Conservation (phyloP, 2,329 filamentous ascomycete genomes). For the Neopestalotiopsis clavispora region DNA sequence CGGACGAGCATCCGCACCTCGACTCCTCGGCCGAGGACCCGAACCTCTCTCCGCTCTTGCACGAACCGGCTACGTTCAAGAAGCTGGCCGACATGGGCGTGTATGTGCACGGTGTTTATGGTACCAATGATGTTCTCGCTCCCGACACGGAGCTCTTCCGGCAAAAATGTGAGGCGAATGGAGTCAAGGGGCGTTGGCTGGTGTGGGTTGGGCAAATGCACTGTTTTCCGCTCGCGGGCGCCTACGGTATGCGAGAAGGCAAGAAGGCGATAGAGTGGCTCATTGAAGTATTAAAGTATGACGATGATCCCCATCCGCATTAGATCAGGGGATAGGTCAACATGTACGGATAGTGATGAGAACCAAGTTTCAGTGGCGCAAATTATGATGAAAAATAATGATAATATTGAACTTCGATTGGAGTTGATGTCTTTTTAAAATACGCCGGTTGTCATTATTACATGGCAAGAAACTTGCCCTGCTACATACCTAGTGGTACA, state of each 20-base stretch:
- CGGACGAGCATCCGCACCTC: constrained; percentile 32
- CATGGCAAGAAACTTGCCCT: neutral
- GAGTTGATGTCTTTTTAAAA: neutral
- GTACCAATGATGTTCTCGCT: constrained; percentile 55
- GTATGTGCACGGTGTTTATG: constrained; percentile 56
- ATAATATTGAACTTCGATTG: neutral
- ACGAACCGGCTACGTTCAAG: neutral
- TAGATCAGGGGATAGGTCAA: neutral
- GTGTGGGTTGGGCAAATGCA: constrained; percentile 67
- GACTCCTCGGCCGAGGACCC: constrained; percentile 38
- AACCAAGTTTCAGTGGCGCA: neutral
- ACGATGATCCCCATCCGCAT: neutral
- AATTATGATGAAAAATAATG: neutral
- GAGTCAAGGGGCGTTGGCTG: constrained; percentile 58
- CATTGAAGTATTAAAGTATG: constrained; percentile 31
- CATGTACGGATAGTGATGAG: too few relatives aligned
- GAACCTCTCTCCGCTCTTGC: constrained; percentile 47
- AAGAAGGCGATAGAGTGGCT: constrained; percentile 51
- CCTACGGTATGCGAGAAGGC: constrained; percentile 53
- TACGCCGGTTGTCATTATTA: neutral
- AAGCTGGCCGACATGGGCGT: constrained; percentile 51
- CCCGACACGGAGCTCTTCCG: constrained; percentile 56
- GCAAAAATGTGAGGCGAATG: constrained; percentile 46
- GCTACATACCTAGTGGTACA: neutral
- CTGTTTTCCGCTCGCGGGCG: constrained; percentile 57